Evolutionary conservation across 202 grass and related monocot genomes (phyloP).

Genomic region (Hordeum pubiflorum): DNA sequence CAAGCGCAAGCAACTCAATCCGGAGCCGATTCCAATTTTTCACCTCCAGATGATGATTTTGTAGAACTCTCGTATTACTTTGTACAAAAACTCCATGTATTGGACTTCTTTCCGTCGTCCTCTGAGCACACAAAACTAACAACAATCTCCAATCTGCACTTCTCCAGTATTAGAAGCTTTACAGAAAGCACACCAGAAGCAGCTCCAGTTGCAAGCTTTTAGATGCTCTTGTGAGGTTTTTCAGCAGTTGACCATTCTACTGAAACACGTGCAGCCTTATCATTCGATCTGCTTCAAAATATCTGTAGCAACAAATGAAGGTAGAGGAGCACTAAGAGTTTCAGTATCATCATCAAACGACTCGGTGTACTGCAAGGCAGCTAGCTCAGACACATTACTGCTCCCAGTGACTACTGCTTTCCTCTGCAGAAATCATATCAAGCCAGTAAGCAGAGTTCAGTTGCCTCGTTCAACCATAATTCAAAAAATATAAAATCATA

Average conservation of each 20-base stretch:
- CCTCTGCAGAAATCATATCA: conserved; percentile 22
- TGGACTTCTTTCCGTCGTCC: background rate
- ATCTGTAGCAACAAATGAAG: background rate
- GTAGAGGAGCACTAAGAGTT: conserved; percentile 7
- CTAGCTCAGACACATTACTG: conserved; percentile 10
- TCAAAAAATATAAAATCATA: background rate
- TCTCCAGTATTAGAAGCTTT: conserved; percentile 1
- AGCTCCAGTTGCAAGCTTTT: background rate
- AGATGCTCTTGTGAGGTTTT: background rate
- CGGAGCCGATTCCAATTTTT: background rate
- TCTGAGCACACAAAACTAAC: background rate
- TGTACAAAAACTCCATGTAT: conserved; percentile 7
- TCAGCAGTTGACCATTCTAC: background rate
- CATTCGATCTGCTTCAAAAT: background rate
- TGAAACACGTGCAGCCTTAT: background rate
- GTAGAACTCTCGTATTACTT: background rate
- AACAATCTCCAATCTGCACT: background rate
- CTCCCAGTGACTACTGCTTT: conserved; percentile 7
- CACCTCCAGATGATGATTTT: background rate
- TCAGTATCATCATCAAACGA: conserved; percentile 13
- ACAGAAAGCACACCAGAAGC: background rate
- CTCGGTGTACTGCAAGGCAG: background rate
- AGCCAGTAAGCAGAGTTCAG: background rate
- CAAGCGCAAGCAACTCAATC: conserved; percentile 5
- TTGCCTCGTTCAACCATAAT: background rate